Percentiles rank a stretch among this genome's conserved stretches.
Conservation (phyloP, 306 rosid genomes). For the Vachellia pachyceras region DNA sequence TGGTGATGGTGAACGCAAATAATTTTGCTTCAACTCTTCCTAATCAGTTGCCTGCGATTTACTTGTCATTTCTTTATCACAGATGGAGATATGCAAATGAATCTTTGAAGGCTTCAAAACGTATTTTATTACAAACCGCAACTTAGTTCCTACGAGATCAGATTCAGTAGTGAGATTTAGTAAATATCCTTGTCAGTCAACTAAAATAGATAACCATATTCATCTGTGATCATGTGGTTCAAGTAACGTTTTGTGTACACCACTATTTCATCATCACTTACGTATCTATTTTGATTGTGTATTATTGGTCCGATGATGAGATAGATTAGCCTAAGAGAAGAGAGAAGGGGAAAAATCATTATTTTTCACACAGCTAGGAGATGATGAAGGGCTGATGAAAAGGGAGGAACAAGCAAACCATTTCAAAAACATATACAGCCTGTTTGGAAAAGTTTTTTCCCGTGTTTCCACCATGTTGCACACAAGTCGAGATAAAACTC, state of each 20-base stretch:
- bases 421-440: too few species aligned
- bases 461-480: too few species aligned
- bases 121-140: neutral
- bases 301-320: neutral
- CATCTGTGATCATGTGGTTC: neutral
- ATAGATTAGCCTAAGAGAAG: neutral
- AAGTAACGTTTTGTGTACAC: neutral
- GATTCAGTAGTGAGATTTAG: constrained; percentile 2
- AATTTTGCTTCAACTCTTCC: neutral
- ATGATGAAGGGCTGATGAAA: too few species aligned
- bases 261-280: constrained; percentile 13
- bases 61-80: neutral
- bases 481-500: too few species aligned
- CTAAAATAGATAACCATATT: neutral
- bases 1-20: neutral
- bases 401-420: too few species aligned
- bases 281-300: neutral
- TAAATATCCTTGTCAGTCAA: constrained; percentile 1
- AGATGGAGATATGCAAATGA: neutral
- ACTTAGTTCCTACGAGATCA: neutral
- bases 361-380: too few species aligned
- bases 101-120: constrained; percentile 22
- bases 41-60: neutral
- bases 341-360: too few species aligned
- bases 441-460: too few species aligned